These are phyloP conservation scores for Botrytis elliptica DNA, from an alignment of 2,329 filamentous ascomycete species.

Conservation along the genomic window DNA sequence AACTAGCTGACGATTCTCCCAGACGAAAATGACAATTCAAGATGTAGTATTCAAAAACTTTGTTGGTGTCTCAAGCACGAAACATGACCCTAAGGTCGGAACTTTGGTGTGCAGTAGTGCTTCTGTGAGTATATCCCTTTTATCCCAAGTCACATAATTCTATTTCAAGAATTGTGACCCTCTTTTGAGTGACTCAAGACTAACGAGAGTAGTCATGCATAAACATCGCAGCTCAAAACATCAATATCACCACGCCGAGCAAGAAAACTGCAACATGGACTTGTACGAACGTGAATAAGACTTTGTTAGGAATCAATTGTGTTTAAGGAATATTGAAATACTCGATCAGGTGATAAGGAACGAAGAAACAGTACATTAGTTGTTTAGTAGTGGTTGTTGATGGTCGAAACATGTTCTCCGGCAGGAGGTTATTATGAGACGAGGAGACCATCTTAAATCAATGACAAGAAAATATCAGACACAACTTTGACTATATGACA, in stretches of 20 bases:
- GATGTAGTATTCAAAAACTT: conserved; percentile 49
- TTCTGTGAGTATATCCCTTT: conserved; percentile 32
- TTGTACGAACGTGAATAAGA: conserved; percentile 44
- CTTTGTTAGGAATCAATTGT: conserved; percentile 14
- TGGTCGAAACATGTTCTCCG: neutral
- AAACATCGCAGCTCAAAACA: conserved; percentile 48
- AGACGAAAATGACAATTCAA: conserved; percentile 48
- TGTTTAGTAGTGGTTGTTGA: neutral
- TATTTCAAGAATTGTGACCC: neutral
- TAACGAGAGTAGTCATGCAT: conserved; percentile 29
- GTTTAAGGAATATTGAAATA: neutral
- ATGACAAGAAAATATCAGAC: neutral
- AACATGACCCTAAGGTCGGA: conserved; percentile 44
- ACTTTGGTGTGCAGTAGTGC: conserved; percentile 48
- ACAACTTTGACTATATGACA: neutral
- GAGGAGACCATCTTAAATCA: neutral
- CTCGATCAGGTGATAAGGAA: too few relatives aligned
- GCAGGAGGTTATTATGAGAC: neutral
- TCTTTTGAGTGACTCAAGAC: neutral
- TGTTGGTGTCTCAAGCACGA: conserved; percentile 45
- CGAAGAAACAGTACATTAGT: neutral
- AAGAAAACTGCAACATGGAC: conserved; percentile 44
- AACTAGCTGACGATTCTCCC: conserved; percentile 43
- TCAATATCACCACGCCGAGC: conserved; percentile 48
- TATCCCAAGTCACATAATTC: neutral